A percentile compares a stretch with the other conserved stretches of the same genome.
Evolutionary conservation across 2,329 filamentous ascomycete genomes (phyloP).

Genomic region (Cladosporium cucumerinum): DNA sequence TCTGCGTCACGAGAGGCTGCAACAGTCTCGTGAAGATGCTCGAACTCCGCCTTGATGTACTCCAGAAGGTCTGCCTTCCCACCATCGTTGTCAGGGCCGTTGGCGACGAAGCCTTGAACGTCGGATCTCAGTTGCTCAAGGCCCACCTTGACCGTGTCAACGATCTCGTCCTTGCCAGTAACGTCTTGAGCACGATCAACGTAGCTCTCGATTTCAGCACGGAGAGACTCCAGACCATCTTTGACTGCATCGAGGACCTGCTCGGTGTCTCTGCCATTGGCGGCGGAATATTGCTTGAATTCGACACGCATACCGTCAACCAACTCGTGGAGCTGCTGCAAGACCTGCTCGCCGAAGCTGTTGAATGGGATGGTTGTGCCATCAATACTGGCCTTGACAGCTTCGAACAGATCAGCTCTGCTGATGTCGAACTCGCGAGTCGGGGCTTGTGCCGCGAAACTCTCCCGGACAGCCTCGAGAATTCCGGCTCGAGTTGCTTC

Average conservation of each 20-base stretch:
- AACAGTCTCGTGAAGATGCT: slow-evolving; percentile 58
- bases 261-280: slow-evolving; percentile 77
- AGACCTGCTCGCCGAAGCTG: slow-evolving; percentile 56
- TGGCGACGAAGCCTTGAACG: slow-evolving; percentile 51
- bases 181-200: slow-evolving; percentile 69
- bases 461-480: slow-evolving; percentile 57
- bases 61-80: slow-evolving; percentile 46
- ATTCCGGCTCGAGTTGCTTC: slow-evolving; percentile 54
- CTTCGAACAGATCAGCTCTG: slow-evolving; percentile 55
- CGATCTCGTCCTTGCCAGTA: slow-evolving; percentile 72
- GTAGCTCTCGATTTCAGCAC: slow-evolving; percentile 75
- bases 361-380: slow-evolving; percentile 51
- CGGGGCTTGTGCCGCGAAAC: slow-evolving; percentile 48
- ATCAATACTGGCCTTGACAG: slow-evolving; percentile 56
- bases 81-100: slow-evolving; percentile 43
- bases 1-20: slow-evolving; percentile 33
- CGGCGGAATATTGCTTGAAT: slow-evolving; percentile 75
- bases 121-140: slow-evolving; percentile 63
- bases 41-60: slow-evolving; percentile 56
- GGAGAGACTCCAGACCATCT: slow-evolving; percentile 78
- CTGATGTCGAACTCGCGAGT: slow-evolving; percentile 46
- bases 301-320: slow-evolving; percentile 61
- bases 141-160: slow-evolving; percentile 63
- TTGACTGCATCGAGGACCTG: slow-evolving; percentile 85
- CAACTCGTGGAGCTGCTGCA: slow-evolving; percentile 57